These are phyloP conservation scores for Ganoderma multipileum DNA, from an alignment of 1,284 basidiomycete genomes.

Conservation along the genomic window DNA sequence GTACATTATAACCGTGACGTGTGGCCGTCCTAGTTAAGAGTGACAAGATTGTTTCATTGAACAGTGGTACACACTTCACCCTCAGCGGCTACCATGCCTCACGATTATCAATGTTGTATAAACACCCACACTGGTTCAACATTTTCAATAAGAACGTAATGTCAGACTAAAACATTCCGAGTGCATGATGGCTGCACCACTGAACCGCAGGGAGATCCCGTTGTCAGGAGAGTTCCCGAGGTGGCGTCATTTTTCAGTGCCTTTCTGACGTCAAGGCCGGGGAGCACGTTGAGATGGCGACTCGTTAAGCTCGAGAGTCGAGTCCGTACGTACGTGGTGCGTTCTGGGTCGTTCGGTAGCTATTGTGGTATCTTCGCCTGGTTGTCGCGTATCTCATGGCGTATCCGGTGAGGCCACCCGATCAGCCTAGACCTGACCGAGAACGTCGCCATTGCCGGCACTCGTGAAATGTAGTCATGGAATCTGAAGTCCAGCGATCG, in stretches of 20 bases:
- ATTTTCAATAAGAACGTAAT: constrained; percentile 1
- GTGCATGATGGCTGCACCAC: background rate
- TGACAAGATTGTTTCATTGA: background rate
- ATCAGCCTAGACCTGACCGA: background rate
- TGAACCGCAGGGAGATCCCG: background rate
- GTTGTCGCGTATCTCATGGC: background rate
- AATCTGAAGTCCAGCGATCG: background rate
- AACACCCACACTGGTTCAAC: background rate
- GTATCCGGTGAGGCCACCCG: background rate
- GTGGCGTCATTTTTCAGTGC: background rate
- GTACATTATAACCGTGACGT: too few relatives aligned
- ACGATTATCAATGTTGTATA: background rate
- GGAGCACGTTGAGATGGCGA: background rate
- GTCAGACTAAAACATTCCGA: background rate
- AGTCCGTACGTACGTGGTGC: background rate
- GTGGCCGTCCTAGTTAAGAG: too few relatives aligned
- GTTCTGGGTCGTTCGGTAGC: background rate
- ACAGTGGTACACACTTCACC: background rate
- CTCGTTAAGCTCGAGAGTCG: background rate
- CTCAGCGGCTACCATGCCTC: background rate
- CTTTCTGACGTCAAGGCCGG: background rate
- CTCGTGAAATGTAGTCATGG: background rate
- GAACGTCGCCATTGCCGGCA: background rate
- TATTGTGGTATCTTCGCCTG: background rate
- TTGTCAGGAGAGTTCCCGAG: background rate